Evolutionary conservation across 225 moss, liverwort and hornwort genomes (phyloP).

Genomic region (Marchantia polymorpha): DNA sequence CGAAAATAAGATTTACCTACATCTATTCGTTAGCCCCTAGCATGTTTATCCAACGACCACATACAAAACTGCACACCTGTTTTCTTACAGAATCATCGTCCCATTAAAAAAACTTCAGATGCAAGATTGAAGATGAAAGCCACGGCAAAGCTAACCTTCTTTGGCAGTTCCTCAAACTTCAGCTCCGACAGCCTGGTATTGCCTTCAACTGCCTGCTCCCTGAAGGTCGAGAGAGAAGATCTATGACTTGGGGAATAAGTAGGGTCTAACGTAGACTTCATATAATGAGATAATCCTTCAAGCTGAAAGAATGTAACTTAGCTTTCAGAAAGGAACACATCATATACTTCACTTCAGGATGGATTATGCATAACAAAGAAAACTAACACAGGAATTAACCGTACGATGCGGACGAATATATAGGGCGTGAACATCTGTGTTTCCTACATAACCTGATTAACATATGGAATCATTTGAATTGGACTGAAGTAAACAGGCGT

Average conservation of each 20-base stretch:
- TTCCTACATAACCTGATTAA: background rate
- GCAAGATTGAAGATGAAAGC: background rate
- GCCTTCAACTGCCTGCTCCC: background rate
- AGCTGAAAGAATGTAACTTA: background rate
- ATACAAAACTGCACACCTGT: background rate
- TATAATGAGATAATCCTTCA: background rate
- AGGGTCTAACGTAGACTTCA: background rate
- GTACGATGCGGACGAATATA: background rate
- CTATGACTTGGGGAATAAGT: background rate
- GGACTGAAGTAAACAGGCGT: background rate
- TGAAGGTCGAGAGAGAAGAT: background rate
- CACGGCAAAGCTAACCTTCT: background rate
- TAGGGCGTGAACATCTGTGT: background rate
- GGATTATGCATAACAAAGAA: background rate
- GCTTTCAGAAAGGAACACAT: background rate
- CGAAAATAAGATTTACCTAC: too few species aligned
- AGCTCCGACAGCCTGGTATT: background rate
- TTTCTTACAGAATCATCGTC: background rate
- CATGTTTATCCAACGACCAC: background rate
- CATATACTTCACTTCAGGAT: background rate
- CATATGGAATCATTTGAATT: background rate
- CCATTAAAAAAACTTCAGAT: background rate
- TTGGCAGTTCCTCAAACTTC: background rate
- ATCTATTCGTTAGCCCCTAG: too few species aligned
- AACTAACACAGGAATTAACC: background rate